Evolutionary conservation across 768 basidiomycete genomes (phyloP).

Genomic region (Lactarius psammicola): DNA sequence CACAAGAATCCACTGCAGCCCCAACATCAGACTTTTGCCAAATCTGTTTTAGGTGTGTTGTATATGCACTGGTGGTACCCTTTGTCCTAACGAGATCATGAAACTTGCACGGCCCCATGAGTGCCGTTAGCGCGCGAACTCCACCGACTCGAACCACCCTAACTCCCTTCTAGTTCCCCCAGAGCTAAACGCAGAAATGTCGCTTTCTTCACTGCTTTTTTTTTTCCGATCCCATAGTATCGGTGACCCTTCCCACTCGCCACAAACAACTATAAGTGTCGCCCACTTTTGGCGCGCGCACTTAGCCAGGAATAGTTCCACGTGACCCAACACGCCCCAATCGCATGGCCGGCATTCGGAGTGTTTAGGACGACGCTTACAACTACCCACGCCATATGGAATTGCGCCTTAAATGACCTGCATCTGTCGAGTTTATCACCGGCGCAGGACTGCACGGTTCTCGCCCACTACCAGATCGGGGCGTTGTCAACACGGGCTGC

Average conservation of each 20-base stretch:
- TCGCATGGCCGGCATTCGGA: constrained; percentile 23
- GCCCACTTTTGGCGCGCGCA: not conserved
- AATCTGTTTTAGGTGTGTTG: constrained; percentile 7
- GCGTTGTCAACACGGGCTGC: constrained; percentile 20
- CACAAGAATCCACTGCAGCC: constrained; percentile 13
- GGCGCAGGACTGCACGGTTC: constrained; percentile 17
- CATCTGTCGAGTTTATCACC: constrained; percentile 18
- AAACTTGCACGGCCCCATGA: constrained; percentile 18
- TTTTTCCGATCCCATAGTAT: not conserved
- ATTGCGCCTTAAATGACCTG: constrained; percentile 10
- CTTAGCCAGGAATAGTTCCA: not conserved
- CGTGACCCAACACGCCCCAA: constrained; percentile 25
- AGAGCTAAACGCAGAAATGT: not conserved
- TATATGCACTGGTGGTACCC: not conserved
- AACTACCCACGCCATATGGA: constrained; percentile 17
- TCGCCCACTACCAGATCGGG: constrained; percentile 22
- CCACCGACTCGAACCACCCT: not conserved
- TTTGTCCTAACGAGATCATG: constrained; percentile 16
- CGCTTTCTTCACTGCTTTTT: not conserved
- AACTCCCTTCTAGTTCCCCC: not conserved
- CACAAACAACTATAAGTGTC: not conserved
- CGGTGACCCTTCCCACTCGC: not conserved
- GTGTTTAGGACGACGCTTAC: constrained; percentile 16
- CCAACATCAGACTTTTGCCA: constrained; percentile 8
- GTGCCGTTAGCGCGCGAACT: constrained; percentile 2